A percentile compares a stretch with the other conserved stretches of the same genome.
These are phyloP conservation scores for Effrenium voratum DNA, from an alignment of 73 alveolate genomes.

Conservation along the genomic window DNA sequence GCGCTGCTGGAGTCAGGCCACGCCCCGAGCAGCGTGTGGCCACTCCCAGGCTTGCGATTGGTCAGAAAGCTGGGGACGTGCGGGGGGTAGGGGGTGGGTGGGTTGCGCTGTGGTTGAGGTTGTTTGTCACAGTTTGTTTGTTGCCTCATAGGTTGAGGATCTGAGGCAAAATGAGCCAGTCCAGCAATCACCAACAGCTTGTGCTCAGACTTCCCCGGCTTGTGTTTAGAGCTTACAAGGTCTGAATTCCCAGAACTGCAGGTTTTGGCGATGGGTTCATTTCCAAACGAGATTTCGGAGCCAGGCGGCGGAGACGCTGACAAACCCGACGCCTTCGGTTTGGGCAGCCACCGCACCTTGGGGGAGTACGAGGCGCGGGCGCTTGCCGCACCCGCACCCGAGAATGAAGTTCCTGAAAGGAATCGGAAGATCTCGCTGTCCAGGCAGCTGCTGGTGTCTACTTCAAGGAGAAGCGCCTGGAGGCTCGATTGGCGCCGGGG, in stretches of 20 bases:
- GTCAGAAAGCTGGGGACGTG: no score
- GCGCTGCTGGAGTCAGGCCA: constrained; percentile 5
- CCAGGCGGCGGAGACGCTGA: no score
- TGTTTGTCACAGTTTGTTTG: no score
- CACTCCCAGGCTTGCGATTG: constrained; percentile 47
- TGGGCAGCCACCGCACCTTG: constrained; percentile 22
- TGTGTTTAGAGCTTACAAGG: no score
- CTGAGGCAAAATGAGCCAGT: no score
- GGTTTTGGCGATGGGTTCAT: no score
- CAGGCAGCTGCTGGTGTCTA: constrained; percentile 72
- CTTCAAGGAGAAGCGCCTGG: constrained; percentile 46
- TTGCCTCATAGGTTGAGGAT: no score
- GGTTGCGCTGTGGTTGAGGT: neutral
- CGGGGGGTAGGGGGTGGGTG: neutral
- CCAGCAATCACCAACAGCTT: no score
- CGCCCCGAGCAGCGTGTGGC: neutral
- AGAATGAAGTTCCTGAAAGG: neutral
- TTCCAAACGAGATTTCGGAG: no score
- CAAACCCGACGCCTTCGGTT: constrained; percentile 52
- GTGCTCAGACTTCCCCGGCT: no score
- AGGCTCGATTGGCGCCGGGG: neutral
- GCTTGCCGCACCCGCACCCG: neutral
- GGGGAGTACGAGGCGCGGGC: constrained; percentile 35
- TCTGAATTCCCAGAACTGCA: no score
- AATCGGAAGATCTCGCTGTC: no score